These are phyloP conservation scores for Camelina neglecta DNA, from an alignment of 345 rosid species.

Conservation along the genomic window DNA sequence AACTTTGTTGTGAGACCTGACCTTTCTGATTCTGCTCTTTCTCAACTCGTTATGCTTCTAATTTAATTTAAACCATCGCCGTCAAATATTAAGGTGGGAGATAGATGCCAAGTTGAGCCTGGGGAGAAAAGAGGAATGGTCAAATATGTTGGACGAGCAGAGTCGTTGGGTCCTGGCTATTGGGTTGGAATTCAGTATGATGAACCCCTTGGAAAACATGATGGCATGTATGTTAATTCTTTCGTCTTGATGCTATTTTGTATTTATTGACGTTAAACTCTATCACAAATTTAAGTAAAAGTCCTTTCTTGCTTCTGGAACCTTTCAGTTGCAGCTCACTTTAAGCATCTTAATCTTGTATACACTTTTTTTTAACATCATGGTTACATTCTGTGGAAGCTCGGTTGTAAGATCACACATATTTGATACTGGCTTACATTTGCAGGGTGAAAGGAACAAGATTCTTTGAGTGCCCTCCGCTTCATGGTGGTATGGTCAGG, in stretches of 20 bases:
- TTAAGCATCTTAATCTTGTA: constrained; percentile 6
- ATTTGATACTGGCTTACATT: constrained; percentile 5
- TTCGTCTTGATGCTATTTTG: constrained; percentile 7
- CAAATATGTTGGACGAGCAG: constrained; percentile 82
- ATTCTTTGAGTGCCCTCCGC: constrained; percentile 73
- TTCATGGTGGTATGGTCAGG: constrained; percentile 82
- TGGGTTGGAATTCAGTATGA: constrained; percentile 97
- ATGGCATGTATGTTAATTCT: constrained; percentile 69
- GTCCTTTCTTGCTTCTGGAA: constrained; percentile 19
- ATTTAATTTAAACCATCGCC: neutral
- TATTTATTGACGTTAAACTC: constrained; percentile 14
- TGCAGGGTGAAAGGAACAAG: constrained; percentile 85
- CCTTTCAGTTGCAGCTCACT: neutral
- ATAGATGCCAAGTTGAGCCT: constrained; percentile 91
- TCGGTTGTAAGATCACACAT: constrained; percentile 15
- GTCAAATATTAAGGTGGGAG: constrained; percentile 61
- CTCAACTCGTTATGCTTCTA: neutral
- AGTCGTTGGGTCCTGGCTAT: constrained; percentile 79
- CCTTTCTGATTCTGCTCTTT: constrained; percentile 13
- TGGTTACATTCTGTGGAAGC: constrained; percentile 6
- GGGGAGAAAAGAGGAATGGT: constrained; percentile 91
- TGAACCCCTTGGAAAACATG: constrained; percentile 96
- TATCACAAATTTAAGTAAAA: neutral
- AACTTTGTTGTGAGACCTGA: constrained; percentile 17
- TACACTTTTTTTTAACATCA: constrained; percentile 21